Evolutionary conservation across 2,329 filamentous ascomycete genomes (phyloP), one percentile per base, ranked within the genome.

Genomic region (Gnomoniopsis sp.): DNA sequence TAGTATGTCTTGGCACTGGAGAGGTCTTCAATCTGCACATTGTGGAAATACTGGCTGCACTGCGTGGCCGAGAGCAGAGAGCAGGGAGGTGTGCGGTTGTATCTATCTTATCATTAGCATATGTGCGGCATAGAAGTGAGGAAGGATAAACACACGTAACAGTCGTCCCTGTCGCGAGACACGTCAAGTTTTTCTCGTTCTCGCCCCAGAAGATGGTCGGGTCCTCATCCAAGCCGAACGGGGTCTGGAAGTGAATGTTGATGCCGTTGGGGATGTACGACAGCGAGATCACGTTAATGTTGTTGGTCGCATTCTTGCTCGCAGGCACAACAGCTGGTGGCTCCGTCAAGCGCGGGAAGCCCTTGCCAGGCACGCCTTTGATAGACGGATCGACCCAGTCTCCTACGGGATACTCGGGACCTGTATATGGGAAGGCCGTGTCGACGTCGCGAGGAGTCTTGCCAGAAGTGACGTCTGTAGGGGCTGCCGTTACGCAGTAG

Each of bases 201-300:
- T 64, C 70, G 12, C 79, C 79, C 75, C 77, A 82, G 19, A 70
- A 67, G 3, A 82, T 70, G 1, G 71, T 67, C 0, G 79, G 79
- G 4, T 68, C 62, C n/a, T 64, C 66, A 15, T 75, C 77, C n/a
- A 82, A 67, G 7, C 79, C 79, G 62, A 81, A 82, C 0, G 79
- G 78, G 0, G 79, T 82, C 68, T 82, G 79, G 65, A 75, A 82
- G 67, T 82, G 79, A 57, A 82, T 74, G 65, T 79, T 79, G 65
- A 82, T 76, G 36, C 79, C 79, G 52, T 71, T 66, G 1, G 78
- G 78, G 2, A 80, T 60, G 60, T 80, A 82, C 1, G 79, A 71
- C 58, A 79, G 62, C 4, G 75, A 74, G 57, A 82, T 79, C 41
- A 82, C 79, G 62, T 82, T 82, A 66, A 82, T 66, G 55, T 82